Evolutionary conservation across 108 stramenopile genomes (phyloP).

Genomic region (Bacterosira constricta): DNA sequence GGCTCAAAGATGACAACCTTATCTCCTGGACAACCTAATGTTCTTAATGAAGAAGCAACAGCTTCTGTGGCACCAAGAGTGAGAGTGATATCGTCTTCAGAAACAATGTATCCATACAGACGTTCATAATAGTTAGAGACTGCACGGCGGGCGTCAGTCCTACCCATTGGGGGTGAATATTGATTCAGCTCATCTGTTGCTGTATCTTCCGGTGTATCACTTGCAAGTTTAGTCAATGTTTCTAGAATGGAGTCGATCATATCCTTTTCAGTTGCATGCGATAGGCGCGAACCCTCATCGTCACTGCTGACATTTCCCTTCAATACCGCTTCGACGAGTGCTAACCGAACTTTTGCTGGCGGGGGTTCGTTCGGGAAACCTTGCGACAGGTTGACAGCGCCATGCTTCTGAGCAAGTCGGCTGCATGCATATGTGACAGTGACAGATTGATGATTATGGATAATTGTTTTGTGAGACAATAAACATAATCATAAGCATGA

Average conservation of each 20-base stretch:
- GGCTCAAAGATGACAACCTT: constrained; percentile 76
- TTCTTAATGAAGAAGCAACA: constrained; percentile 64
- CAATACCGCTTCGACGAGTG: constrained; percentile 60
- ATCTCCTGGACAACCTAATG: constrained; percentile 68
- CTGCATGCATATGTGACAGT: too few species aligned
- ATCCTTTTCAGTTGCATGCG: constrained; percentile 5
- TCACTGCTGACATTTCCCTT: constrained; percentile 41
- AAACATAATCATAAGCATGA: too few species aligned
- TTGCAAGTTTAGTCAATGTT: constrained; percentile 7
- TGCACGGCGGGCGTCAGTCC: constrained; percentile 54
- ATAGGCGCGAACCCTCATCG: constrained; percentile 19
- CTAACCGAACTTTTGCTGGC: constrained; percentile 51
- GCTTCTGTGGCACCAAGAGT: constrained; percentile 79
- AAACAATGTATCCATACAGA: constrained; percentile 58
- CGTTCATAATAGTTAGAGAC: constrained; percentile 60
- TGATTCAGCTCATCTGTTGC: constrained; percentile 66
- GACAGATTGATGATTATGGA: too few species aligned
- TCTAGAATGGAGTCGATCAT: constrained; percentile 19
- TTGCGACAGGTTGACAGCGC: constrained; percentile 69
- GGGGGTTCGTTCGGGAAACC: constrained; percentile 77
- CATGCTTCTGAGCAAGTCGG: constrained; percentile 56
- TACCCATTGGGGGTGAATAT: constrained; percentile 74
- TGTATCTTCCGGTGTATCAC: background rate
- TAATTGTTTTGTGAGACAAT: too few species aligned
- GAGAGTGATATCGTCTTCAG: constrained; percentile 59